A percentile compares a stretch with the other conserved stretches of the same genome.
These are phyloP conservation scores for Choiromyces venosus DNA, from an alignment of 495 filamentous ascomycete species.

Conservation along the genomic window DNA sequence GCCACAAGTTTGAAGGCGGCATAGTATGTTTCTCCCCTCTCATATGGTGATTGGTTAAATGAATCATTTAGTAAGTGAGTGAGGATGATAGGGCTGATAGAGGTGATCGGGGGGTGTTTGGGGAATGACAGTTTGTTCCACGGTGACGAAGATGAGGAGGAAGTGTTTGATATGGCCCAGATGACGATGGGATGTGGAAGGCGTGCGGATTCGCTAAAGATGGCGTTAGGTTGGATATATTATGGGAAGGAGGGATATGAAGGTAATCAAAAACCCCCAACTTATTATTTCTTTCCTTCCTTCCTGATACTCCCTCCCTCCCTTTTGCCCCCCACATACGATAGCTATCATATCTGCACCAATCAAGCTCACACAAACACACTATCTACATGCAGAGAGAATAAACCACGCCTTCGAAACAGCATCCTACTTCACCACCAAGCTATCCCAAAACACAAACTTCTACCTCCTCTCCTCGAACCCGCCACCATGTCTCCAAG, in stretches of 20 bases:
- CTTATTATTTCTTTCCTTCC: conserved; percentile 4
- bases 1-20: conserved; percentile 83
- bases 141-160: conserved; percentile 48
- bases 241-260: conserved; percentile 60
- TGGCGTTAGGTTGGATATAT: conserved; percentile 83
- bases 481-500: conserved; percentile 83
- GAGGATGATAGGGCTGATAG: neutral
- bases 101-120: conserved; percentile 1
- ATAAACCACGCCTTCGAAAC: conserved; percentile 64
- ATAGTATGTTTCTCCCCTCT: conserved; percentile 48
- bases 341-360: neutral
- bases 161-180: conserved; percentile 87
- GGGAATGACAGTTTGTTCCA: conserved; percentile 59
- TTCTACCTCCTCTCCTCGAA: conserved; percentile 68
- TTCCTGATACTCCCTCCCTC: conserved; percentile 15
- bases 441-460: conserved; percentile 52
- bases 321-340: neutral
- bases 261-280: conserved; percentile 35
- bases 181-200: conserved; percentile 89
- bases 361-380: neutral
- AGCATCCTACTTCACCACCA: conserved; percentile 59
- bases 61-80: neutral
- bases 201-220: conserved; percentile 75
- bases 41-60: neutral
- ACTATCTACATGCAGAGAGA: conserved; percentile 45